Percentiles rank a stretch among this genome's conserved stretches.
phyloP scores from a whole-genome alignment of 1,284 basidiomycete genomes.

The Schizophyllum amplum region DNA sequence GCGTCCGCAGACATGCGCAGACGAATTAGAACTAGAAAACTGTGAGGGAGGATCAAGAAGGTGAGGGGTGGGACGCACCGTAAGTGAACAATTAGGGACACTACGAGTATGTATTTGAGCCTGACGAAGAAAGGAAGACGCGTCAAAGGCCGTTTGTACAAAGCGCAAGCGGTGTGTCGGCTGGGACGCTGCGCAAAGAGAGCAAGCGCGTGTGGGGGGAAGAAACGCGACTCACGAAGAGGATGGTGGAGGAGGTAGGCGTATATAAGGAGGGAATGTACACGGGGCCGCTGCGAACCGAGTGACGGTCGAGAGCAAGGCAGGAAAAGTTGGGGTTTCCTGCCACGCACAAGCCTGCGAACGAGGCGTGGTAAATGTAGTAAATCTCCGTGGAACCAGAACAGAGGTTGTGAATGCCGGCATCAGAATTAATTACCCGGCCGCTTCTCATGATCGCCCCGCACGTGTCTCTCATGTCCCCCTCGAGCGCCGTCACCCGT shows the following conservation, averaged over 20 bases:
- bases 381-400: neutral
- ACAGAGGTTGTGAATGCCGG: neutral
- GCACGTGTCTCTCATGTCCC: neutral
- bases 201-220: neutral
- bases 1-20: slow-evolving; percentile 45
- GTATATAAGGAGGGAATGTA: neutral
- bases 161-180: neutral
- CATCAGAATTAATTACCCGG: neutral
- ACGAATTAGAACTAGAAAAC: slow-evolving; percentile 1
- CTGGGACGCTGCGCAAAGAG: neutral
- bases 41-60: neutral
- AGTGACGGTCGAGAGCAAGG: neutral
- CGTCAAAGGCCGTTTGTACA: neutral
- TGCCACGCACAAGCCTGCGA: neutral
- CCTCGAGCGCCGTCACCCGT: neutral
- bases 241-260: neutral
- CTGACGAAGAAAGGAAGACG: neutral
- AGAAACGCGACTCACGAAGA: neutral
- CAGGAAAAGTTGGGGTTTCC: neutral
- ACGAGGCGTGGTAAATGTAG: neutral
- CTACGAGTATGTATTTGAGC: neutral
- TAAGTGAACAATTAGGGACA: neutral
- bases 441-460: neutral
- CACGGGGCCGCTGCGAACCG: neutral
- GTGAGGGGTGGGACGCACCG: neutral